Evolutionary conservation across 371 early-diverging fungal species (phyloP), one percentile per base, ranked within the genome.

Genomic region (Mucor plumbeus): DNA sequence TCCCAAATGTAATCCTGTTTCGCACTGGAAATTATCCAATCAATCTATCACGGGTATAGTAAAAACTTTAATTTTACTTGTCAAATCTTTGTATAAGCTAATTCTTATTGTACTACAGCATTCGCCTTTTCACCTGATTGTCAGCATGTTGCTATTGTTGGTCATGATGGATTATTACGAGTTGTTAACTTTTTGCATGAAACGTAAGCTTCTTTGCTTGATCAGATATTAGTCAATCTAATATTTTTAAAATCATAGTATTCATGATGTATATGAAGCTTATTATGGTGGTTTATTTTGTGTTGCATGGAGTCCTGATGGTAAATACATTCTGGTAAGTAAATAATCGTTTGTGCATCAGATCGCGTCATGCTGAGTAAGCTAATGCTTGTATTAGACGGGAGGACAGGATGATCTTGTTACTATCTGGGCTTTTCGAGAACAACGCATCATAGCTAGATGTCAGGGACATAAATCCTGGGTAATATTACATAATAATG

Each of bases 351-450:
- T 26, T 8, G 4, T 21, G 31, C 3, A 21, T 0, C 14, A 21
- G 3, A 26, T 26, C 3, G 26, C 26, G 26, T 5, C 5, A 38
- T 38, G 38, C 38, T 33, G 7, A 50, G 15, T 13, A 14, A 26
- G 33, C 33, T 11, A 15, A n/a, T 34, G 7, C 10, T 15, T 5
- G n/a, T 36, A 44, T n/a, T 44, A 84, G 86, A 87, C 91, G 0
- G 94, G 99, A 9, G 95, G 97, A 0, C 97, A 99, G 74, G 99
- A 99, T 77, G 99, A 99, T 74, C 75, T 96, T 21, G 88, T 99
- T 11, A 92, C 95, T 7, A 88, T 99, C 4, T 99, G 96, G 97
- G 87, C 89, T 59, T 88, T 88, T 70, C 85, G 80, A 72, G 95
- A 88, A 40, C 86, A 88, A 40, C 72, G 89, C 8, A 86, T 95